Base-by-base conservation (phyloP, 1,284 basidiomycete genomes). In the Pisolithus thermaeus region DNA sequence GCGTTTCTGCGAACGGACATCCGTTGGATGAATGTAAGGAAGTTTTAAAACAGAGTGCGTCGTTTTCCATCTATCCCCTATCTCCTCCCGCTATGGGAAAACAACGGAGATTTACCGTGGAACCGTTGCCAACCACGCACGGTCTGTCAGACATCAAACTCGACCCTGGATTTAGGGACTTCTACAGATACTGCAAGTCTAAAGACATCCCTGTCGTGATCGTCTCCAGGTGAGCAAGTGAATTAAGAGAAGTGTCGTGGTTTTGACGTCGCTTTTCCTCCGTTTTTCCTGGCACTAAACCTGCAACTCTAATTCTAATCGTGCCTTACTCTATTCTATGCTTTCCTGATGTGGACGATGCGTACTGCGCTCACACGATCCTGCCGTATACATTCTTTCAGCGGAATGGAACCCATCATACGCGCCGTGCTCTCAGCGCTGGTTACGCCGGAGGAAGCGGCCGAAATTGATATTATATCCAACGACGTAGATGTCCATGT, bases 391-490 rank as follows among this genome's bases (percentile, higher is more conserved):
- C 27, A 20, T 7, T 16, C 7, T 16, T 4, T 45, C 60, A 92
- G 90, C 57, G 94, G 93, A 28, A 97, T 97, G 92, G 83, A 84
- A 12, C 93, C 92, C 12, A 80, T 88, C 58, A 97, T 97, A 61
- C 89, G 90, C 45, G 89, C 89, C 1, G 89, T 96, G 5, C 77
- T 97, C 27, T 81, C 83, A 37, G 87, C 84, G 53, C 80, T 92
- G 49, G 73, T 94, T 47, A 89, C 57, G 37, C 58, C 64, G 37
- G 77, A 83, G 38, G 79, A 85, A 56, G 82, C 83, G 42, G 86
- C 90, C 2, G 75, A 83, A 47, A 94, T 97, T 51, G 83, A 91
- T 58, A 90, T 97, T 63, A 90, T 97, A 59, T 85, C 93, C 14
- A 97, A 97, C 72, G 86, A 92, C 57, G 90, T 90, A 37, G 73